phyloP scores from a whole-genome alignment of 345 rosid species.

The Rhodamnia argentea region DNA sequence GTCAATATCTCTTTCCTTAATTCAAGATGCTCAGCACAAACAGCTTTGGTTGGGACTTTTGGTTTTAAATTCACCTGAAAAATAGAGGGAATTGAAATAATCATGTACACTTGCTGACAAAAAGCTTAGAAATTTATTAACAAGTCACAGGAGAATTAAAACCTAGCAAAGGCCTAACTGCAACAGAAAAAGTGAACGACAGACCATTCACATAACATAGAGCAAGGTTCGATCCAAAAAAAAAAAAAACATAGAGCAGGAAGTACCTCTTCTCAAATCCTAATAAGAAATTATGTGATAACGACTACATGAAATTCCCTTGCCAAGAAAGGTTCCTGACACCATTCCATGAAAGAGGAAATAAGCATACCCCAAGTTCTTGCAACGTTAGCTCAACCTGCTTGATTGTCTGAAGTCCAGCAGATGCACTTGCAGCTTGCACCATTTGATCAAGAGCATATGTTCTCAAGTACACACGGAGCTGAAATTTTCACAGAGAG shows the following conservation, averaged over 20 bases:
- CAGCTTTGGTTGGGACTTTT: constrained; percentile 92
- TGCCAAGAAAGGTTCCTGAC: background rate
- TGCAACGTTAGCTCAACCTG: constrained; percentile 84
- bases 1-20: constrained; percentile 81
- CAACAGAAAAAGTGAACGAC: background rate
- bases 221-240: background rate
- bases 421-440: constrained; percentile 89
- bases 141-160: background rate
- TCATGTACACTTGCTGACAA: background rate
- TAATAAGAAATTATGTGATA: background rate
- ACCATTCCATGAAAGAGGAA: background rate
- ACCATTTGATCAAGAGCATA: constrained; percentile 98
- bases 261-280: background rate
- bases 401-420: constrained; percentile 86
- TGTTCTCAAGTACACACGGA: constrained; percentile 72
- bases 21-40: constrained; percentile 95
- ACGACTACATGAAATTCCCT: background rate
- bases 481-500: constrained; percentile 36
- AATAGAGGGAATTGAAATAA: background rate
- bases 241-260: background rate
- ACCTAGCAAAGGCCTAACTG: background rate
- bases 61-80: constrained; percentile 82
- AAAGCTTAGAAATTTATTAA: background rate
- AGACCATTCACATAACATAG: background rate
- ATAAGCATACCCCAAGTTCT: constrained; percentile 79